phyloP scores from a whole-genome alignment of 1,284 basidiomycete genomes.

The Cryptococcus wingfieldii region DNA sequence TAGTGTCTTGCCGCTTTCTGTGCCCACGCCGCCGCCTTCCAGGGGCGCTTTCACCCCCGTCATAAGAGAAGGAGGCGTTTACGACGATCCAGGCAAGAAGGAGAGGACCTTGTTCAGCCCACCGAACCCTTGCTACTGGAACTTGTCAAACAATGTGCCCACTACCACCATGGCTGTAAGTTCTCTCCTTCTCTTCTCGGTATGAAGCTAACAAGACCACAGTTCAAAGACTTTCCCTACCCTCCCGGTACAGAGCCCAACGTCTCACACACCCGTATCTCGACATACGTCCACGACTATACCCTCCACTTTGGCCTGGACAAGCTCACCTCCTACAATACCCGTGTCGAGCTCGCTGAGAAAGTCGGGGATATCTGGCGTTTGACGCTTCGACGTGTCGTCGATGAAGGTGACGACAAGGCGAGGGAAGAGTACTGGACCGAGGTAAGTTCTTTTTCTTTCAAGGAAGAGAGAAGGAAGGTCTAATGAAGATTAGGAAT shows the following conservation, averaged over 20 bases:
- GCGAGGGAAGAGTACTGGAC: constrained; percentile 27
- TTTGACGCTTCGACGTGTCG: constrained; percentile 39
- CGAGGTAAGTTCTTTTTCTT: constrained; percentile 34
- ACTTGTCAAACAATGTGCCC: constrained; percentile 52
- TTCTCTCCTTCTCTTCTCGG: background rate
- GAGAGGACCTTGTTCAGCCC: constrained; percentile 42
- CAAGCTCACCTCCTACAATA: constrained; percentile 51
- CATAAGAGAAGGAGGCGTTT: constrained; percentile 32
- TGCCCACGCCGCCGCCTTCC: constrained; percentile 50
- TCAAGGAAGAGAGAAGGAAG: background rate
- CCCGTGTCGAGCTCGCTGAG: constrained; percentile 53
- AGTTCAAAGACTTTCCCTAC: constrained; percentile 33
- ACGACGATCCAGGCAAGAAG: constrained; percentile 29
- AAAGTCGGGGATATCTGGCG: constrained; percentile 41
- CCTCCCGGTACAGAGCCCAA: constrained; percentile 21
- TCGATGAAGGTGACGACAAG: constrained; percentile 48
- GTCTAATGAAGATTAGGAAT: constrained; percentile 39
- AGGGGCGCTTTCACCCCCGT: constrained; percentile 49
- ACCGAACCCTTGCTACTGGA: constrained; percentile 52
- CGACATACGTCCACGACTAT: constrained; percentile 39
- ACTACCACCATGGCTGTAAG: constrained; percentile 39
- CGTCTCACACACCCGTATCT: constrained; percentile 22
- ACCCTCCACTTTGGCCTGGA: constrained; percentile 49
- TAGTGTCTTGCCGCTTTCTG: constrained; percentile 44
- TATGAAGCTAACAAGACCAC: constrained; percentile 5